These are phyloP conservation scores for Corchorus capsularis DNA, from an alignment of 345 rosid species.

Conservation along the genomic window DNA sequence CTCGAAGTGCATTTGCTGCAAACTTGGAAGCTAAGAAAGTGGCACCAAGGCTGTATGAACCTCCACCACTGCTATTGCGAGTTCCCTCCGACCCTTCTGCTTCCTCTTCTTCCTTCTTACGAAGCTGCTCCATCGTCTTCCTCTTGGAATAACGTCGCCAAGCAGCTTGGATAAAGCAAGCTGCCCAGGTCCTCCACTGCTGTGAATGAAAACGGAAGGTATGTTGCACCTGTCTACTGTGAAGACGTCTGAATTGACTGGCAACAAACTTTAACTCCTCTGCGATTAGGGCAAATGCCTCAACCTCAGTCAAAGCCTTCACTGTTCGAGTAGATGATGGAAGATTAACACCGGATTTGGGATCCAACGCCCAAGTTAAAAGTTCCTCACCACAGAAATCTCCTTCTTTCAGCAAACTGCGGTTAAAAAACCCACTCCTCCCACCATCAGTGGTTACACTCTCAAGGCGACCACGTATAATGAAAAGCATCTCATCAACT, in stretches of 20 bases:
- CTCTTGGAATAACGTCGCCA: conserved; percentile 88
- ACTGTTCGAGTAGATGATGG: conserved; percentile 98
- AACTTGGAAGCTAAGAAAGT: conserved; percentile 85
- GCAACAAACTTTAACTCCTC: conserved; percentile 97
- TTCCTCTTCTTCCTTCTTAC: conserved; percentile 63
- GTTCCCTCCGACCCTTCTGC: conserved; percentile 45
- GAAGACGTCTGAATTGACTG: conserved; percentile 88
- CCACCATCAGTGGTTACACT: conserved; percentile 97
- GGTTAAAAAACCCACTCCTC: conserved; percentile 93
- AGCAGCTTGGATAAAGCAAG: conserved; percentile 94
- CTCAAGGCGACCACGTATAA: conserved; percentile 93
- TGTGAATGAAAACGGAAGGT: conserved; percentile 95
- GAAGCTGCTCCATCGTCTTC: conserved; percentile 78
- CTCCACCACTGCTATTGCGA: conserved; percentile 42
- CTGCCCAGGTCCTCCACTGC: conserved; percentile 99
- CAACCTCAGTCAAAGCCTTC: conserved; percentile 80
- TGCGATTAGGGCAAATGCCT: conserved; percentile 84
- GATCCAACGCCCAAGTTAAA: conserved; percentile 97
- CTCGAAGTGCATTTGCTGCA: conserved; percentile 93
- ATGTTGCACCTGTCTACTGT: conserved; percentile 95
- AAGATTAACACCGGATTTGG: conserved; percentile 80
- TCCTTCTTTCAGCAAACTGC: conserved; percentile 77
- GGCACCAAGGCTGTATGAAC: conserved; percentile 80
- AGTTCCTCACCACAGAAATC: conserved; percentile 98
- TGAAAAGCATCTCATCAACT: conserved; percentile 95